Conservation (phyloP, 225 moss, liverwort and hornwort species). For the Straminergon stramineum region DNA sequence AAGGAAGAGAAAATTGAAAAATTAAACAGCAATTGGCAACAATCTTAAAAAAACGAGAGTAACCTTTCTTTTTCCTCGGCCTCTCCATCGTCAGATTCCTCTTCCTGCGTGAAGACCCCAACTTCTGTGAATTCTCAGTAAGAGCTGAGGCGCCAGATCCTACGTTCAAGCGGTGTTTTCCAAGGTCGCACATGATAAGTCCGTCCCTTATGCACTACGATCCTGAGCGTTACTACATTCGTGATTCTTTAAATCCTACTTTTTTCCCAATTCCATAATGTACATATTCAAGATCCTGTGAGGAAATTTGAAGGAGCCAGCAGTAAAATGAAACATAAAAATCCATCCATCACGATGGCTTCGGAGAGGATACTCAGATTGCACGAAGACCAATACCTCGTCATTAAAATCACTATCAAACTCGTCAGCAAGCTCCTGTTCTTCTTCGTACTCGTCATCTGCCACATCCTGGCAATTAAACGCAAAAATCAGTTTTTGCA, state of each 20-base stretch:
- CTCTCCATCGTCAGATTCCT: constrained; percentile 69
- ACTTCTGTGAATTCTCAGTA: constrained; percentile 10
- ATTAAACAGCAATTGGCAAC: background rate
- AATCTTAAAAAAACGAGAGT: background rate
- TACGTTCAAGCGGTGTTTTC: background rate
- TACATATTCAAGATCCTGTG: background rate
- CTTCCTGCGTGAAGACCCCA: constrained; percentile 42
- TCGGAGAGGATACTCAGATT: background rate
- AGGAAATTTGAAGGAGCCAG: background rate
- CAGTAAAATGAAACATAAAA: background rate
- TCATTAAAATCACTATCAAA: constrained; percentile 98
- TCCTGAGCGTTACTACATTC: background rate
- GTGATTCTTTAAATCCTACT: background rate
- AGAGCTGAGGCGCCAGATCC: background rate
- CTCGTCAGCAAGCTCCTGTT: constrained; percentile 69
- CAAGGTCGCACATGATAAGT: background rate
- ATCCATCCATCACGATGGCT: background rate
- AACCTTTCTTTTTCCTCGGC: constrained; percentile 69
- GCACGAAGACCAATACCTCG: constrained; percentile 26
- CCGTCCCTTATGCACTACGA: background rate
- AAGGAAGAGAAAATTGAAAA: background rate
- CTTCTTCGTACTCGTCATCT: constrained; percentile 81
- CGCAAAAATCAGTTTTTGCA: background rate
- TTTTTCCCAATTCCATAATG: background rate
- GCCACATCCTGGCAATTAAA: constrained; percentile 49